These are phyloP conservation scores for Penicillium desertorum DNA, from an alignment of 495 filamentous ascomycete genomes.

Conservation along the genomic window DNA sequence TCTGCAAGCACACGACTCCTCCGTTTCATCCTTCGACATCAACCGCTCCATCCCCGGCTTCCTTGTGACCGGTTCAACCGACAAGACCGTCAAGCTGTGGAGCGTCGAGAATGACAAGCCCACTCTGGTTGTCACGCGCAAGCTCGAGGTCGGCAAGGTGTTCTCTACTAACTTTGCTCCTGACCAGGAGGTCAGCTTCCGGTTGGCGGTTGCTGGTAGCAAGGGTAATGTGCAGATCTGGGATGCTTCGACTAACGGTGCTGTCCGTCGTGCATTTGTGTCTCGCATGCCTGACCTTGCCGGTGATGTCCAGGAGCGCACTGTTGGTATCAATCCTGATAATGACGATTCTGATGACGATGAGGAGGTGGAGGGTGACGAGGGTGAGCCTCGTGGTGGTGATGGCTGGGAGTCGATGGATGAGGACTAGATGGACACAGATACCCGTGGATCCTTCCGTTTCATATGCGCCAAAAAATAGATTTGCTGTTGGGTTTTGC, in stretches of 20 bases:
- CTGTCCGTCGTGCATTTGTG: constrained; percentile 85
- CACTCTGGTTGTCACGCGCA: constrained; percentile 84
- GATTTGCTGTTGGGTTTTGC: constrained; percentile 20
- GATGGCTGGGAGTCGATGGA: constrained; percentile 91
- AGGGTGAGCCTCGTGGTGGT: constrained; percentile 35
- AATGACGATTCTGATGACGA: constrained; percentile 65
- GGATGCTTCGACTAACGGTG: constrained; percentile 93
- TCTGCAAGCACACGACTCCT: constrained; percentile 91
- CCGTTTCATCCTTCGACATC: constrained; percentile 92
- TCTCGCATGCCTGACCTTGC: constrained; percentile 59
- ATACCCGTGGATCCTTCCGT: constrained; percentile 30
- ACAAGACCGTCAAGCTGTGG: constrained; percentile 96
- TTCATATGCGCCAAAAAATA: constrained; percentile 28
- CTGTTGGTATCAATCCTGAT: constrained; percentile 67
- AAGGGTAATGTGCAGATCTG: constrained; percentile 92
- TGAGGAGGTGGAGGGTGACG: constrained; percentile 55
- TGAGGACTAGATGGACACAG: constrained; percentile 57
- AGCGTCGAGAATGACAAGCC: constrained; percentile 75
- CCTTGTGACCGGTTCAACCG: constrained; percentile 86
- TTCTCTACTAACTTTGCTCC: constrained; percentile 89
- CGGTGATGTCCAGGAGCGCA: constrained; percentile 70
- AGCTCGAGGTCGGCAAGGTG: constrained; percentile 90
- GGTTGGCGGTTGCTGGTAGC: constrained; percentile 89
- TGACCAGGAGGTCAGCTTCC: constrained; percentile 83
- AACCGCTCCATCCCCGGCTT: constrained; percentile 87